phyloP scores from a whole-genome alignment of 129 eudicot species.

The Escallonia herrerae region DNA sequence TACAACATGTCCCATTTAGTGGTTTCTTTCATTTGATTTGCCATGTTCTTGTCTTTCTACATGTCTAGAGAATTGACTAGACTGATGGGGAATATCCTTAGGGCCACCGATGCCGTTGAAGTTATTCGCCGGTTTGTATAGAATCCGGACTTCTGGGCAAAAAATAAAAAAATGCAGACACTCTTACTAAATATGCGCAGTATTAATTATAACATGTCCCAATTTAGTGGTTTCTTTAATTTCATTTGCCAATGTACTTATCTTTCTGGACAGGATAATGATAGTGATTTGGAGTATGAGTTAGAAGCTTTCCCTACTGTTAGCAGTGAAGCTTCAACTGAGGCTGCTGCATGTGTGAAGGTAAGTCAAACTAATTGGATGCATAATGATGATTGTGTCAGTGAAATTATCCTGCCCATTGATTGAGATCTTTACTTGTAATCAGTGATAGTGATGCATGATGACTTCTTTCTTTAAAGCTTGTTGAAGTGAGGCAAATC shows the following conservation, averaged over 20 bases:
- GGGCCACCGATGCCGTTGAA: too few species aligned
- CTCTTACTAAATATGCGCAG: neutral
- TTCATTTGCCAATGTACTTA: neutral
- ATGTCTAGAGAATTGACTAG: too few species aligned
- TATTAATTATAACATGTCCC: neutral
- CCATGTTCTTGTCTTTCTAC: neutral
- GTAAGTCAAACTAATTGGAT: conserved; percentile 23
- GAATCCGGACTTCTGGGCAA: too few species aligned
- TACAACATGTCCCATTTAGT: neutral
- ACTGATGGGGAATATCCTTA: too few species aligned
- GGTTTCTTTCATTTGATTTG: neutral
- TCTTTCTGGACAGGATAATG: conserved; percentile 64
- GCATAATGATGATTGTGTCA: neutral
- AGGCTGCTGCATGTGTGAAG: conserved; percentile 85
- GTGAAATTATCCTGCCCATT: neutral
- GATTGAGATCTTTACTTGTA: neutral
- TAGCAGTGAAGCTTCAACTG: conserved; percentile 64
- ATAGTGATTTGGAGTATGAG: conserved; percentile 87
- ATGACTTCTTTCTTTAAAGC: neutral
- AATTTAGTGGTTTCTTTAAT: neutral
- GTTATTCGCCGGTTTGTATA: too few species aligned
- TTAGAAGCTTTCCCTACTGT: conserved; percentile 74
- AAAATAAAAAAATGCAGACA: neutral
- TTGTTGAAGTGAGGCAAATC: too few species aligned
- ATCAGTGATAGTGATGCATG: neutral